Percentiles rank a stretch among this genome's conserved stretches.
Evolutionary conservation across 2,329 filamentous ascomycete genomes (phyloP).

Genomic region (Penicillium sp.): DNA sequence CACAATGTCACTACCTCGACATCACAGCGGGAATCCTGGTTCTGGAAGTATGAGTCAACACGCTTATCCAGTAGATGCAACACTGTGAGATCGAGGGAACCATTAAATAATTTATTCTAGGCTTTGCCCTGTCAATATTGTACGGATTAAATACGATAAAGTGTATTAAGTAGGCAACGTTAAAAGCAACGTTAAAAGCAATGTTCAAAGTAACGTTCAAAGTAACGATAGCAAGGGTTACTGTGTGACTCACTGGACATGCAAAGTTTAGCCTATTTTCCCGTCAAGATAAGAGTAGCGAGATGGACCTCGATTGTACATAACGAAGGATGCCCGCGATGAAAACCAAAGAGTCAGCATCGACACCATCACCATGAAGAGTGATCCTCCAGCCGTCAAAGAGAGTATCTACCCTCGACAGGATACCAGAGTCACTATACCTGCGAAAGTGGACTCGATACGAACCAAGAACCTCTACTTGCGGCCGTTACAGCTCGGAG

Average conservation of each 20-base stretch:
- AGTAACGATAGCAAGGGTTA: no score
- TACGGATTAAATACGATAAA: no score
- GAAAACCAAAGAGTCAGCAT: not conserved
- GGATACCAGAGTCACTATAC: conserved; percentile 12
- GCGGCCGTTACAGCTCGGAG: conserved; percentile 15
- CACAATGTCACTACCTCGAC: not conserved
- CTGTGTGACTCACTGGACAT: not conserved
- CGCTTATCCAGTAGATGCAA: no score
- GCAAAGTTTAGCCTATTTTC: no score
- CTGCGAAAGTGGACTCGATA: conserved; percentile 5
- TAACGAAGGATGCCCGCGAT: not conserved
- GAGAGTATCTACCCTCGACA: conserved; percentile 14
- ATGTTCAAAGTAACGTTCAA: no score
- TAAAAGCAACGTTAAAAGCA: no score
- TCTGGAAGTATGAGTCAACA: no score
- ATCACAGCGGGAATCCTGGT: not conserved
- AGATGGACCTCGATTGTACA: no score
- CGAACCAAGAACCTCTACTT: conserved; percentile 19
- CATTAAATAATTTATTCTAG: not conserved
- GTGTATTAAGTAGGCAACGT: no score
- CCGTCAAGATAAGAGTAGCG: not conserved
- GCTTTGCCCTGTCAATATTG: not conserved
- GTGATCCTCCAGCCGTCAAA: not conserved
- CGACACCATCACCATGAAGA: not conserved
- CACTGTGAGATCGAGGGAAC: no score